Conservation (phyloP, 2,329 filamentous ascomycete species). For the Coniochaeta sp. region DNA sequence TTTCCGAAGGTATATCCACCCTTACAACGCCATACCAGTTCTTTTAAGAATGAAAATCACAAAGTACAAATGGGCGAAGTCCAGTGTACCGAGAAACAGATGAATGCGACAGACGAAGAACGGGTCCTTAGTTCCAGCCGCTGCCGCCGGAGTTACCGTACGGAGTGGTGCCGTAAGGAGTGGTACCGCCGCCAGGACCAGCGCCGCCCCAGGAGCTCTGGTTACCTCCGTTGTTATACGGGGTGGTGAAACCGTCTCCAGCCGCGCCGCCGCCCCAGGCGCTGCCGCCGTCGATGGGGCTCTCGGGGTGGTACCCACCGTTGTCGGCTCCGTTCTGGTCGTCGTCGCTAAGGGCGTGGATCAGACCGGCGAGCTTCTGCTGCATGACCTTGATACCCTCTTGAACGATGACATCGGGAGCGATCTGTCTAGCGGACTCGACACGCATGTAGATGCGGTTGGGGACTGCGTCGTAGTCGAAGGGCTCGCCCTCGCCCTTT, state of each 20-base stretch:
- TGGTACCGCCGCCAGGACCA: conserved; percentile 42
- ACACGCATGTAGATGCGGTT: conserved; percentile 88
- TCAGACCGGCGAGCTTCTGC: conserved; percentile 76
- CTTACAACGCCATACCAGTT: conserved; percentile 3
- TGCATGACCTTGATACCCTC: conserved; percentile 85
- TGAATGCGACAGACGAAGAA: background rate
- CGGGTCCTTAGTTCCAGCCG: conserved; percentile 35
- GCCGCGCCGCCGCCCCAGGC: conserved; percentile 33
- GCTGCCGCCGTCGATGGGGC: conserved; percentile 55
- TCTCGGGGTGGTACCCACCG: conserved; percentile 56
- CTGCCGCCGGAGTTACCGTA: conserved; percentile 45
- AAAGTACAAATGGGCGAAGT: conserved; percentile 4
- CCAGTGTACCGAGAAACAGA: background rate
- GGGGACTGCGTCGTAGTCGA: conserved; percentile 85
- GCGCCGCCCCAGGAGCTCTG: conserved; percentile 60
- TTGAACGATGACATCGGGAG: conserved; percentile 83
- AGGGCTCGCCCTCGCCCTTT: conserved; percentile 73
- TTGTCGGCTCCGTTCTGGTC: conserved; percentile 23
- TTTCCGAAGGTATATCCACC: background rate
- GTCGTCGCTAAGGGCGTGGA: conserved; percentile 43
- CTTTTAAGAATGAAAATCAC: conserved; percentile 3
- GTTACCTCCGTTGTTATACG: conserved; percentile 50
- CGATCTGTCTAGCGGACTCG: conserved; percentile 79
- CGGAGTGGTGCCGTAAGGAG: conserved; percentile 35
- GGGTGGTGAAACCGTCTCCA: conserved; percentile 53